Evolutionary conservation across 305 asterid species (phyloP), one percentile per base, ranked within the genome.

Genomic region (Vinca major): DNA sequence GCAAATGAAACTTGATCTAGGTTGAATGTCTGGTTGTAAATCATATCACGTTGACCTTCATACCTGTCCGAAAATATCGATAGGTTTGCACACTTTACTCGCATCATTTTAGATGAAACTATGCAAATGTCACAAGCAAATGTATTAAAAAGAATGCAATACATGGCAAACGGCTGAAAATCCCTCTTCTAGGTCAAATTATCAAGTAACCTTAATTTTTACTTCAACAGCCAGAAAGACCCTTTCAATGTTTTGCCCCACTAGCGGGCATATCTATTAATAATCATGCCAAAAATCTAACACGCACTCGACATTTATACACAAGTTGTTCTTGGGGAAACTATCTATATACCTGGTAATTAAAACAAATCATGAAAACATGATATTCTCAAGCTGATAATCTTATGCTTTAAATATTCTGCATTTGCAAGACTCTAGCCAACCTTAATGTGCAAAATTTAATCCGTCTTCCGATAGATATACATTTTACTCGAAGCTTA

Each of bases 11-110:
- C 97, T 86, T 88, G 94, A 78, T 88, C 97, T 36, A 90, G 80
- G 78, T 84, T 90, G 81, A 80, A 88, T 26, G 95, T 90, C 84
- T 90, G 97, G 75, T 88, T 88, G 74, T 81, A 88, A 9, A 88
- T 85, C 95, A 88, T 86, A 80, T 90, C 97, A 0, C 95, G 95
- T 77, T 90, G 97, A 69, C 88, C 88, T 82, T 90, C 97, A 74
- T 76, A 76, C 80, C 80, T 76, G 73, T 43, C 33, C 36, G 54
- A 50, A 37, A 58, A 52, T n/a, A 47, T 19, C 10, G 1, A 26
- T n/a, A n/a, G n/a, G n/a, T n/a, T n/a, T n/a, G n/a, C n/a, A n/a
- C n/a, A n/a, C n/a, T n/a, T n/a, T n/a, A n/a, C n/a, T n/a, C n/a
- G n/a, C n/a, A n/a, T n/a, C n/a, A 16, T 33, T 19, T 45, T 3